Evolutionary conservation across 2,329 filamentous ascomycete species (phyloP), one percentile per base, ranked within the genome.

Genomic region (Monosporascus sp.): DNA sequence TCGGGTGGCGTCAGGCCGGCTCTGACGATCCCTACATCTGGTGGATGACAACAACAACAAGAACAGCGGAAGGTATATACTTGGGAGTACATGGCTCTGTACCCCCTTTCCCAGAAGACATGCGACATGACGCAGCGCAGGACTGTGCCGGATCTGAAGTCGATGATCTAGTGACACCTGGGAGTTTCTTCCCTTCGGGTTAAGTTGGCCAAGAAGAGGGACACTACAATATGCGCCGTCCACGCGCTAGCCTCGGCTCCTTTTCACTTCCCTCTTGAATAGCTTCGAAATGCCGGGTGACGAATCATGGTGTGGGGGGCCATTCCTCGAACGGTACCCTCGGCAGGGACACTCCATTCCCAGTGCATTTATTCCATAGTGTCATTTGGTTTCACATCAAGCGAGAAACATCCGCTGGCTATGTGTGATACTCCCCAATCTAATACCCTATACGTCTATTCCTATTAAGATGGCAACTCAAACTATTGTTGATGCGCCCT

Each of bases 391-490:
- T 35, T 35, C 11, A 14, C 31, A 14, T 14, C 9, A 14, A 35
- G 31, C 9, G 4, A 35, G 9, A 35, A 2, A 35, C 14, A 11
- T 35, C 4, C 31, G 7, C 11, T 35, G 31, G 14, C 4, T 14
- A 35, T 5, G 5, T 14, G 31, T 35, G 22, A 20, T 43, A 24
- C 18, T 11, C 24, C 18, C 9, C 22, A 43, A 18, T 7, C 8
- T 24, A 20, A 15, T 11, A 43, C 39, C 18, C 18, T 39, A 18
- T 43, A 14, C 18, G 3, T 43, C 18, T 14, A 43, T 43, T 20
- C 18, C 5, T 22, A 5, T 20, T 38, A 58, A 27, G 24, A 67
- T 67, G 65, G 59, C 66, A 39, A 61, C 65, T 44, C 57, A 67
- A 55, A 50, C 60, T 15, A 47, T 57, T n/a, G 15, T 48, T 8